Conservation (phyloP, 345 rosid species). For the Corchorus capsularis region DNA sequence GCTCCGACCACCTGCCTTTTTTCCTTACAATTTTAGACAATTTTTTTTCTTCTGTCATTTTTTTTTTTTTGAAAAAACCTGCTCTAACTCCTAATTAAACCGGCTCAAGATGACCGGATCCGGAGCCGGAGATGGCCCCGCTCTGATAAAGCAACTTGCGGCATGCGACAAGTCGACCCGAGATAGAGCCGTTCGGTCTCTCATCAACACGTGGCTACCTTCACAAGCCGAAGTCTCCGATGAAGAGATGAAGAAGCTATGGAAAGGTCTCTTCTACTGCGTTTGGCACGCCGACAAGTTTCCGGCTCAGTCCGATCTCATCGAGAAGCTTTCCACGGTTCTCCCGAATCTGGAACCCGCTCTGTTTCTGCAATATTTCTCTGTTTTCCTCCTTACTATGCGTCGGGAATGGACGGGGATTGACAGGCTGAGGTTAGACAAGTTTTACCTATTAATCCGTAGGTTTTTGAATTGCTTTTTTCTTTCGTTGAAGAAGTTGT, state of each 20-base stretch:
- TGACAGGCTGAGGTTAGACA: constrained; percentile 80
- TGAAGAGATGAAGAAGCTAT: constrained; percentile 81
- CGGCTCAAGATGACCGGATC: neutral
- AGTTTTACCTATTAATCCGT: constrained; percentile 83
- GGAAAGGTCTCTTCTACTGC: constrained; percentile 98
- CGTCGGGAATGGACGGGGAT: constrained; percentile 97
- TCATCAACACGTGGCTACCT: constrained; percentile 76
- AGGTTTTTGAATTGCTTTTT: constrained; percentile 60
- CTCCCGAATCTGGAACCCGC: constrained; percentile 51
- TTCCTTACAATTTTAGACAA: neutral
- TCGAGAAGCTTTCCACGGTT: constrained; percentile 57
- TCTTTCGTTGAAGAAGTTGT: constrained; percentile 42
- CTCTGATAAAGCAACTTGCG: constrained; percentile 74
- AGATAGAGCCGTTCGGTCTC: constrained; percentile 51
- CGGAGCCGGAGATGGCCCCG: constrained; percentile 40
- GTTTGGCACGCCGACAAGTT: constrained; percentile 94
- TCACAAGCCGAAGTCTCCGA: constrained; percentile 57
- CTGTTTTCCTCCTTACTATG: constrained; percentile 77
- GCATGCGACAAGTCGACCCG: constrained; percentile 67
- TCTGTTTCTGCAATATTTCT: constrained; percentile 63
- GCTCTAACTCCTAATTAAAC: neutral
- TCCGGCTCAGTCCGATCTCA: constrained; percentile 64
- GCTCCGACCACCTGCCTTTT: neutral
- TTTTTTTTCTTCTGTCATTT: neutral
- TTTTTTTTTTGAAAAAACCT: neutral